Base-by-base conservation (phyloP, 1,284 basidiomycete species). In the Ustilago trichophora region DNA sequence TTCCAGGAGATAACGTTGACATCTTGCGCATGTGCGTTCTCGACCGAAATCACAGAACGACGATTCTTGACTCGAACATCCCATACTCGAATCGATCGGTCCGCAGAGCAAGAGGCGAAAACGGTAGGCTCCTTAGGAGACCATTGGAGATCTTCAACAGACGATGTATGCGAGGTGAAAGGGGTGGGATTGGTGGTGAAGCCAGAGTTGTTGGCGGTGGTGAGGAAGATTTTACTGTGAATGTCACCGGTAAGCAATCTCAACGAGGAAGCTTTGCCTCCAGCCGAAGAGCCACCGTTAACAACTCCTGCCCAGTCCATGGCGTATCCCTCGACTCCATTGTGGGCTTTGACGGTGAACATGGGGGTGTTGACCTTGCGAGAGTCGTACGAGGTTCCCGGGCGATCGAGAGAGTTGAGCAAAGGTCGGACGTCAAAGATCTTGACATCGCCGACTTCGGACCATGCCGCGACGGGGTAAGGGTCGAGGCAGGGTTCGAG, bases 1-100 rank as follows among this genome's bases (percentile, higher is more conserved):
- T 97, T 98, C 96, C 96, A 98, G 81, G 91, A 93, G 80, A 99
- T 96, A 15, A 99, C 96, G 81, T 99, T 99, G 50, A 98, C 93
- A 76, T 99, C 96, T 78, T 89, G 89, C 25, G 89, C 87, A 76
- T 99, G 96, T 0, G 95, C 95, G 18, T 85, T 83, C 49, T 87
- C 86, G 35, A 98, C 90, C 11, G 88, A 88, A 13, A 93, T 89
- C 11, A 91, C 92, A 74, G 88, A 91, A 83, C 88, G 89, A 44
- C 92, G 86, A 36, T 89, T 90, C 83, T 90, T 96, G 53, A 89
- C 90, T 16, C 96, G 87, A 22, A 98, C 91, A 80, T 98, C 96
- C 96, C 96, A 99, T 26, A 99, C 88, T 54, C 90, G 88, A 43
- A 99, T 87, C 64, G 89, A 94, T 72, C 86, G 86, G 84, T 99